A percentile compares a stretch with the other conserved stretches of the same genome.
phyloP scores from a whole-genome alignment of 305 asterid species.

The Petunia hybrid region DNA sequence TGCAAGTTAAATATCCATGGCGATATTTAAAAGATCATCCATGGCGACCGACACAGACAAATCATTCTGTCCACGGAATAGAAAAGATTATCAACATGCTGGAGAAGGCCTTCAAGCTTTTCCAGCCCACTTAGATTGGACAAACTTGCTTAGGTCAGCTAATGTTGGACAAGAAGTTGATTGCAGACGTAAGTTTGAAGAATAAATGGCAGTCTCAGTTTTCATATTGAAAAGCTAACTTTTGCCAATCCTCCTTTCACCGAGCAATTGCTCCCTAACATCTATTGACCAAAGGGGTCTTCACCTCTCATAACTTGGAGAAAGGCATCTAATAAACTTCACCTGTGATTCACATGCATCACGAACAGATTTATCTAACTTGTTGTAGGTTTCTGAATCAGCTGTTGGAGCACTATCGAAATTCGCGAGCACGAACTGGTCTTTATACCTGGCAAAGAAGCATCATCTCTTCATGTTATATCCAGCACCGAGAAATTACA shows the following conservation, averaged over 20 bases:
- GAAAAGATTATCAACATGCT: conserved; percentile 5
- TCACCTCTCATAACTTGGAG: conserved; percentile 6
- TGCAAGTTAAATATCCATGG: conserved; percentile 4
- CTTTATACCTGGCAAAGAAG: conserved; percentile 65
- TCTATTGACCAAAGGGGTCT: background rate
- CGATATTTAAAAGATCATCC: background rate
- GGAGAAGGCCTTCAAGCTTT: background rate
- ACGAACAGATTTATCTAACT: conserved; percentile 67
- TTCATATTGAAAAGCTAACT: too few species aligned
- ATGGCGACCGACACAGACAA: conserved; percentile 1
- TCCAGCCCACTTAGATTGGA: background rate
- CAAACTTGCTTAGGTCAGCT: background rate
- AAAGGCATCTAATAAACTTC: conserved; percentile 23
- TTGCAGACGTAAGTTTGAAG: background rate
- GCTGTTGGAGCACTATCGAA: conserved; percentile 95
- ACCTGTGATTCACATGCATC: conserved; percentile 82
- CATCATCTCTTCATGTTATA: conserved; percentile 15
- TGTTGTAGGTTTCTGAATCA: conserved; percentile 77
- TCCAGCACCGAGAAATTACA: conserved; percentile 19
- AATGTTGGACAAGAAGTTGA: conserved; percentile 12
- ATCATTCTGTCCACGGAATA: background rate
- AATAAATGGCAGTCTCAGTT: too few species aligned
- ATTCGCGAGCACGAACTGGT: conserved; percentile 75
- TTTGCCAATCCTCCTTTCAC: background rate
- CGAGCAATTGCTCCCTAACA: conserved; percentile 18